Evolutionary conservation across 257 asterid species (phyloP), one percentile per base, ranked within the genome.

Genomic region (Petunia axillaris): DNA sequence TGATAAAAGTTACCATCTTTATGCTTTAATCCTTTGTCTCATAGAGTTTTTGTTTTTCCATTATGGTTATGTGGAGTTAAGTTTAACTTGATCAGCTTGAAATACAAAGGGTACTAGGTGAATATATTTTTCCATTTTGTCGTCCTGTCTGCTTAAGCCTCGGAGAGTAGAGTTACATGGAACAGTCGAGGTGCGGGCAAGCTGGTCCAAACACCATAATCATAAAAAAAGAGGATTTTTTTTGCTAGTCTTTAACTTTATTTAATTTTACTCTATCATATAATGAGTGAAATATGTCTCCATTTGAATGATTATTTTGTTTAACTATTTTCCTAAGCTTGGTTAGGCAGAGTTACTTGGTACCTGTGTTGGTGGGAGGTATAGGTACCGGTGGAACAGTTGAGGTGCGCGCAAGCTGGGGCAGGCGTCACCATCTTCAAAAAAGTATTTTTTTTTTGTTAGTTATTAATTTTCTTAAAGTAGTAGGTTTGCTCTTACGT

Each of bases 11-110:
- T 60, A 35, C 6, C 1, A 7, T 60, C 35, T 60, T 60, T 3
- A 0, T 8, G 6, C 35, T 60, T 60, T 60, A 35, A 60, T 10
- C 10, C 8, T 39, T 25, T 25, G 25, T 25, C 25, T 25, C 25
- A 25, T 25, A 25, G 25, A 25, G 25, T 25, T 25, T 25, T 25
- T 25, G 25, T 25, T 68, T 68, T 8, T 6, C 25, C 44, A 4
- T 43, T 14, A 52, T 9, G 55, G 13, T 52, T 52, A 9, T 46
- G 37, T 70, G 76, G 16, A 70, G 10, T 70, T 73, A 57, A 48
- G 62, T 71, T 5, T 35, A 71, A 71, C 44, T 50, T 4, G 59
- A 46, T 70, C 59, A 46, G 59, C 59, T 70, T 71, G 60, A 70
- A 67, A 70, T 46, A 37, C 25, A 46, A 70, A 48, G 25, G 40